These are phyloP conservation scores for Orbilia brochopaga DNA, from an alignment of 2,329 filamentous ascomycete genomes.

Conservation along the genomic window DNA sequence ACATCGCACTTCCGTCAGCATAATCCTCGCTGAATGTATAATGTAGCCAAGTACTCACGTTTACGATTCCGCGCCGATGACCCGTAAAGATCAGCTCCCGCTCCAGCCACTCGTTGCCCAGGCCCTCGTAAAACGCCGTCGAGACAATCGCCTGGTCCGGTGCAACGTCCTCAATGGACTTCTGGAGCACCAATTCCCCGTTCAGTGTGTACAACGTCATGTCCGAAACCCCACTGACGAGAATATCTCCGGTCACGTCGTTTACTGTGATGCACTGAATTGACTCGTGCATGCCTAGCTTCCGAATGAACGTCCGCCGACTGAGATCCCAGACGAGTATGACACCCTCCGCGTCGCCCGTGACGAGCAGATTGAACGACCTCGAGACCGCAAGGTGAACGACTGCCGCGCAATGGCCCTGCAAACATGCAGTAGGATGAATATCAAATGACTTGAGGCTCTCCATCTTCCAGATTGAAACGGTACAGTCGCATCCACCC, in stretches of 20 bases:
- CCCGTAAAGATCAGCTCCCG: conserved; percentile 86
- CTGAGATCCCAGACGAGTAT: conserved; percentile 95
- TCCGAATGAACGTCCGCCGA: conserved; percentile 81
- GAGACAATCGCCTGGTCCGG: conserved; percentile 61
- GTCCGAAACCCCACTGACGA: conserved; percentile 77
- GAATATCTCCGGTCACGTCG: conserved; percentile 86
- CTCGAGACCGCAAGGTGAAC: conserved; percentile 82
- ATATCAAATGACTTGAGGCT: conserved; percentile 76
- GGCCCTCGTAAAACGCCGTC: conserved; percentile 91
- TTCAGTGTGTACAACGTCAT: conserved; percentile 86
- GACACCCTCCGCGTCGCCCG: conserved; percentile 79
- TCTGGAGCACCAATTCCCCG: conserved; percentile 78
- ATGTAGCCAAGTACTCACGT: conserved; percentile 65
- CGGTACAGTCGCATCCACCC: conserved; percentile 86
- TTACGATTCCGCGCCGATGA: conserved; percentile 81
- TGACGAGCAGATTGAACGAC: conserved; percentile 85
- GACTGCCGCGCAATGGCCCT: conserved; percentile 86
- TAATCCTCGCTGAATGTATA: conserved; percentile 38
- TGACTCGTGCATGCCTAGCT: conserved; percentile 62
- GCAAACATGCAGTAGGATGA: conserved; percentile 77
- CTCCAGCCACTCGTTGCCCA: conserved; percentile 89
- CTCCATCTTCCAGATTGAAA: conserved; percentile 79
- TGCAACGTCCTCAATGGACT: conserved; percentile 82
- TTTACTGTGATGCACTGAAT: conserved; percentile 83
- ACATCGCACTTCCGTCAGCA: background rate